Evolutionary conservation across 78 protist genomes (phyloP).

Genomic region (Dictyostelium brefeldianum): DNA sequence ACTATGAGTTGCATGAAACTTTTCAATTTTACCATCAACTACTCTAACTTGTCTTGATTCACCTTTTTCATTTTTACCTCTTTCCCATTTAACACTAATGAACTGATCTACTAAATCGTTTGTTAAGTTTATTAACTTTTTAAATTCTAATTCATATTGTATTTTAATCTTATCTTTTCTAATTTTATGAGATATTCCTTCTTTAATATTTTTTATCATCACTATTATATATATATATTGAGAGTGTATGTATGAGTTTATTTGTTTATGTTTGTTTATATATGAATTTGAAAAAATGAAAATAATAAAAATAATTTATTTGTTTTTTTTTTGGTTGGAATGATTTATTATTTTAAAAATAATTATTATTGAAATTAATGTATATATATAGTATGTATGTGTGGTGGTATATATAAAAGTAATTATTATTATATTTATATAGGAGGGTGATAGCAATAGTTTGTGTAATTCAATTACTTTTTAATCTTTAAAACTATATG

Average conservation of each 20-base stretch:
- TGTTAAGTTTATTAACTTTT: constrained; percentile 8
- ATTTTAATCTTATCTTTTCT: constrained; percentile 66
- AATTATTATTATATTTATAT: too few relatives aligned
- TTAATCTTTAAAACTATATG: too few relatives aligned
- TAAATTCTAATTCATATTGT: constrained; percentile 54
- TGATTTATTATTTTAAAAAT: too few relatives aligned
- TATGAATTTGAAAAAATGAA: neutral
- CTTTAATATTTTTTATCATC: constrained; percentile 72
- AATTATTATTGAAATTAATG: too few relatives aligned
- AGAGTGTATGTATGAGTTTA: neutral
- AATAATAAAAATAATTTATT: neutral
- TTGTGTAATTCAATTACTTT: too few relatives aligned
- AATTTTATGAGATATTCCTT: constrained; percentile 47
- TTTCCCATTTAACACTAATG: constrained; percentile 26
- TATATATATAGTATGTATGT: too few relatives aligned
- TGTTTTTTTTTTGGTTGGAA: too few relatives aligned
- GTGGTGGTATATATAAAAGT: too few relatives aligned
- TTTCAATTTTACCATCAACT: neutral
- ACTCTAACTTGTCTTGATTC: constrained; percentile 29
- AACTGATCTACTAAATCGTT: constrained; percentile 32
- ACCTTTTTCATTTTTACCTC: constrained; percentile 54
- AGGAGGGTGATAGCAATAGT: too few relatives aligned
- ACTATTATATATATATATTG: neutral
- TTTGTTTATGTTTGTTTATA: neutral
- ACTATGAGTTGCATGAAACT: neutral